Evolutionary conservation across 2,329 filamentous ascomycete species (phyloP), one percentile per base, ranked within the genome.

Genomic region (Pseudogymnoascus sp.): DNA sequence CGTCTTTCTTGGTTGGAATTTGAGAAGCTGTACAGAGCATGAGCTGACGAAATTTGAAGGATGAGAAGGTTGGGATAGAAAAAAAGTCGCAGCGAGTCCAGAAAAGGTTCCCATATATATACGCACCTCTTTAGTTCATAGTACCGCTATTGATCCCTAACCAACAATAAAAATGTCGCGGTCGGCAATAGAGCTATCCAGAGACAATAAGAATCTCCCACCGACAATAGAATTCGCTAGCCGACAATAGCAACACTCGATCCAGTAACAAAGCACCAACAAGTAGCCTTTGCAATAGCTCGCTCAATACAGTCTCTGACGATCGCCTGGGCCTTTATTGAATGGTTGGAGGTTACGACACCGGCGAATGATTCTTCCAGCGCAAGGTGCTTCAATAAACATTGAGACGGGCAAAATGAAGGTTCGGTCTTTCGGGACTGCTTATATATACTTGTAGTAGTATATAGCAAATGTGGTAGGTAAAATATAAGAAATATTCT

Each of bases 341-440:
- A 56, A 35, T 33, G 7, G 5, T 56, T 56, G 29, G 29, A 50
- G 23, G 50, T 56, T 56, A 15, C 10, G n/a, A 56, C 50, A 33
- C 50, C 29, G 35, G 29, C 50, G 50, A 21, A 15, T 21, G 29
- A 56, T 35, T 56, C 50, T 56, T 56, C 50, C 29, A 56, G 29
- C 50, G 50, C 29, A 33, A 56, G 33, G 5, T 56, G 29, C 50
- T 56, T 56, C 50, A 56, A 35, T 56, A 56, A 56, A 56, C 50
- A 56, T 56, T 17, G 50, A 56, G 50, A 56, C 50, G 29, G n/a
- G 50, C 50, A 56, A 35, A 29, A 33, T 15, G n/a, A 56, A 56
- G 10, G 50, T 56, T 33, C 29, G 29, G 17, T 56, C 50, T 33
- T 56, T 56, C 50, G 17, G 50, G n/a, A 10, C 17, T 9, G 29